Conservation (phyloP, 129 eudicot genomes). For the Centaurea solstitialis region DNA sequence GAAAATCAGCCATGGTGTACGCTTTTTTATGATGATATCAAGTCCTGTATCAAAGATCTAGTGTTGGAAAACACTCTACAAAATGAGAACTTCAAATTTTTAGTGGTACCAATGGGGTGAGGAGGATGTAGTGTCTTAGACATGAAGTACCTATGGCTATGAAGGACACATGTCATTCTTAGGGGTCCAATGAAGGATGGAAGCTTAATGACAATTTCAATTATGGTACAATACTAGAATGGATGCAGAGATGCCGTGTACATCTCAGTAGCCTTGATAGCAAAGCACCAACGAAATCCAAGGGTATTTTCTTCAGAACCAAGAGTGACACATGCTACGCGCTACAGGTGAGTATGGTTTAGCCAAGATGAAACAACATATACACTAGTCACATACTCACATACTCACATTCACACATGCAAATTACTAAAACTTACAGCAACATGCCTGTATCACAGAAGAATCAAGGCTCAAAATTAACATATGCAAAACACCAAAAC, state of each 20-base stretch:
- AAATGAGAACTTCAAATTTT: neutral
- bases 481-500: too few species aligned
- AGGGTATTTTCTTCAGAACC: neutral
- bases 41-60: neutral
- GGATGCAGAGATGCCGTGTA: neutral
- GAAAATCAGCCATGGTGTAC: neutral
- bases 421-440: neutral
- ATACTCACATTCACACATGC: neutral
- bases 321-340: constrained; percentile 1
- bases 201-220: neutral
- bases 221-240: neutral
- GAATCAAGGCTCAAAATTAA: too few species aligned
- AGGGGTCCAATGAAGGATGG: neutral
- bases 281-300: neutral
- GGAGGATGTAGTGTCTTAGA: neutral
- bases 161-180: constrained; percentile 1
- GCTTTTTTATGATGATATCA: neutral
- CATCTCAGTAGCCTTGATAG: neutral
- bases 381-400: neutral
- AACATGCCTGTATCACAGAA: neutral
- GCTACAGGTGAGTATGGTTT: neutral
- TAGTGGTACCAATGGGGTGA: constrained; percentile 6
- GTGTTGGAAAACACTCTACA: neutral
- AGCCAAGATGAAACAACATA: neutral
- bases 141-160: neutral